Base-by-base conservation (phyloP, 305 asterid genomes). In the Rubia balearica region DNA sequence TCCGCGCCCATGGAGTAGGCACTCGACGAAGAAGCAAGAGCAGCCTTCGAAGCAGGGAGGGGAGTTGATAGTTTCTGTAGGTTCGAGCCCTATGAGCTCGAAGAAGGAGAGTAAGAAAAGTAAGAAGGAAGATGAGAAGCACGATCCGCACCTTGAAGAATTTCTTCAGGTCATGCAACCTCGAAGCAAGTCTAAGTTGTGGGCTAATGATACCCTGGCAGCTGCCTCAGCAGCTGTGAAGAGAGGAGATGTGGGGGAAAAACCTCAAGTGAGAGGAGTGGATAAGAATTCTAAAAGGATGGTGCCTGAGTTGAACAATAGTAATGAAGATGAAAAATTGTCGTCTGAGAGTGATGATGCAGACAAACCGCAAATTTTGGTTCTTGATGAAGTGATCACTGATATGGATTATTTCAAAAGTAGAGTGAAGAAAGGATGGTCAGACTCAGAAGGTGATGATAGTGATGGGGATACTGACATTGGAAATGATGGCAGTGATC, bases 1-100 rank as follows among this genome's bases (percentile, higher is more conserved):
- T 38, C 97, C 97, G 16, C 96, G 95, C 16, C 93, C 97, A 61
- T 94, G 98, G 97, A 91, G 98, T 83, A 83, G 85, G 14, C 81
- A 94, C 87, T 82, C 96, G 16, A 65, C 76, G 77, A 90, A 89
- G 80, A 82, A 80, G 71, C 79, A 76, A 51, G 90, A 80, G 76
- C 73, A 70, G 55, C 59, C 71, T 38, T 76, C 86, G 42, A 81
- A 78, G 65, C 85, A 62, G 57, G 94, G 64, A 46, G 83, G 83
- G 69, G 74, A 70, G 68, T 66, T 60, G 46, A 51, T 75, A 69
- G 70, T 57, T 67, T 30, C 76, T 8, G 78, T 81, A 74, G 81
- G 65, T 79, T 53, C 84, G 61, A 71, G 82, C 55, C 55, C 73
- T 56, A 75, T 68, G 53, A 74, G 43, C 17, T 75, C 72, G 19